Evolutionary conservation across 495 filamentous ascomycete genomes (phyloP).

Genomic region (Annulohypoxylon bovei): DNA sequence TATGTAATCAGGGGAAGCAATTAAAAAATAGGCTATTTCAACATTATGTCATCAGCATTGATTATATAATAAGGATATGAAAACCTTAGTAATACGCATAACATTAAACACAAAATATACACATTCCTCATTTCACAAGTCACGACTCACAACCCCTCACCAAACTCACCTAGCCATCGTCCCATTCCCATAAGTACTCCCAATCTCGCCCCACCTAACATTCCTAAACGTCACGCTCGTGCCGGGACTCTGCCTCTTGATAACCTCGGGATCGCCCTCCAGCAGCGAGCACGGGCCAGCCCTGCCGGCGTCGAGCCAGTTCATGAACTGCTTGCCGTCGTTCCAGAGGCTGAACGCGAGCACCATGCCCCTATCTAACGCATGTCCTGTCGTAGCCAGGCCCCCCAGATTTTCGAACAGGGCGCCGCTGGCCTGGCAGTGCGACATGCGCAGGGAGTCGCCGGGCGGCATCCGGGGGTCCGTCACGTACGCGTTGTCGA

Average conservation of each 20-base stretch:
- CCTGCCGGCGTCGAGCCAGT: slow-evolving; percentile 71
- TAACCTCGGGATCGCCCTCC: slow-evolving; percentile 63
- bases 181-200: slow-evolving; percentile 40
- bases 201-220: slow-evolving; percentile 74
- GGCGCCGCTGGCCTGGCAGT: slow-evolving; percentile 65
- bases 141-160: background rate
- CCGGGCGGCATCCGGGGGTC: slow-evolving; percentile 51
- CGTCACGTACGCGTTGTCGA: slow-evolving; percentile 59
- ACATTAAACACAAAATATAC: no score
- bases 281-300: slow-evolving; percentile 68
- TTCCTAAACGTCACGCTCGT: slow-evolving; percentile 72
- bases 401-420: slow-evolving; percentile 69
- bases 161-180: background rate
- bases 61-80: background rate
- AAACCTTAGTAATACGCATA: background rate
- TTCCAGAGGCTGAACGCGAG: slow-evolving; percentile 76
- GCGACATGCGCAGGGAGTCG: slow-evolving; percentile 64
- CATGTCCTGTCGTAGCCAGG: slow-evolving; percentile 61
- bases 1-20: background rate
- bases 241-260: slow-evolving; percentile 57
- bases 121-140: no score
- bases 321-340: slow-evolving; percentile 70
- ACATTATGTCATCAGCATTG: background rate
- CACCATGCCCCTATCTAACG: slow-evolving; percentile 66
- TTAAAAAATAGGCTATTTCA: no score